Evolutionary conservation across 441 rosid genomes (phyloP), one percentile per base, ranked within the genome.

Genomic region (Syzygium syzygioides): DNA sequence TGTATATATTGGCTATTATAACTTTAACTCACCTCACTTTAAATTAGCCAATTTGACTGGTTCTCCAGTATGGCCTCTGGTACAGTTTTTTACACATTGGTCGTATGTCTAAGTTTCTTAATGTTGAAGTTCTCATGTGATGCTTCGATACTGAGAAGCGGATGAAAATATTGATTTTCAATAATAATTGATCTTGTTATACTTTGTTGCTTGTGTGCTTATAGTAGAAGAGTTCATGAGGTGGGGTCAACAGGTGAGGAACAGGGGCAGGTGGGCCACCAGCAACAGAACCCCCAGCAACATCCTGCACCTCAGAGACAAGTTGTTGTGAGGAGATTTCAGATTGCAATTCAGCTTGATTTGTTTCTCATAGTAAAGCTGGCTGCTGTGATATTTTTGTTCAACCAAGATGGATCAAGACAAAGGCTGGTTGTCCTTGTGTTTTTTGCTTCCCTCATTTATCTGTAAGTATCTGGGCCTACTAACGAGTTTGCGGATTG

Each of bases 341-440:
- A 95, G 88, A 94, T 97, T 25, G 99, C 99, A 45, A 95, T 98
- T 93, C 99, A 95, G 94, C 95, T 98, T 20, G 99, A 98, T 91
- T 93, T 96, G 90, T 92, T 96, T 86, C 98, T 98, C 50, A 95
- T 98, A 86, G 89, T 98, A 76, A 98, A 97, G 96, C 96, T 98
- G 89, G 98, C 95, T 62, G 98, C 96, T 71, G 98, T 96, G 54
- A 95, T 98, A 90, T 98, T 95, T 93, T 85, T 98, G 94, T 95
- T 98, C 95, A 96, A 96, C 94, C 99, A 96, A 95, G 99, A 97
- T 91, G 99, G 99, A 88, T 98, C 99, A 5, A 96, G 98, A 90
- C 97, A 95, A 92, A 94, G 98, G 92, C 95, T 97, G 14, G 92
- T 94, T 80, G 94, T 95, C 90, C 98, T 98, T 28, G 96, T 98